Percentiles rank a stretch among this genome's conserved stretches.
phyloP scores from a whole-genome alignment of 2,329 filamentous ascomycete genomes.

The Cladosporium sp. region DNA sequence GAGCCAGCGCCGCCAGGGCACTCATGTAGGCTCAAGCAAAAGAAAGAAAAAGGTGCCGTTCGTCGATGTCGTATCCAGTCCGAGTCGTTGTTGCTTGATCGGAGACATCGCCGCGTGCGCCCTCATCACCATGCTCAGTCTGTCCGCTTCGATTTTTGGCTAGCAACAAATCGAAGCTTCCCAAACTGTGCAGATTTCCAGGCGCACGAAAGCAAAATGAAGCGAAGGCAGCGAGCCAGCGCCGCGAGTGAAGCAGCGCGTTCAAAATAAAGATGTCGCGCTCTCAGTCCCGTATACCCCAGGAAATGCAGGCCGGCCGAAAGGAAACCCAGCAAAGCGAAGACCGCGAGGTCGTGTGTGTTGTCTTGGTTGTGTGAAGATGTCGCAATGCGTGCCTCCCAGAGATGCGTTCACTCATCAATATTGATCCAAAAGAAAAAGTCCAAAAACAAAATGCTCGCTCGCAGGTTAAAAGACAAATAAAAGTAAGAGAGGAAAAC shows the following conservation, averaged over 20 bases:
- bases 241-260: slow-evolving; percentile 18
- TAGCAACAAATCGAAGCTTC: slow-evolving; percentile 12
- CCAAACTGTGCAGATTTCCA: slow-evolving; percentile 16
- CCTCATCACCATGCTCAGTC: slow-evolving; percentile 25
- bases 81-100: slow-evolving; percentile 13
- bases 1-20: slow-evolving; percentile 19
- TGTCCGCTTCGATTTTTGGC: slow-evolving; percentile 2
- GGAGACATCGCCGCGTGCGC: slow-evolving; percentile 21
- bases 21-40: slow-evolving; percentile 13
- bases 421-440: background rate
- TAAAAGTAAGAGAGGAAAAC: slow-evolving; percentile 44
- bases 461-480: slow-evolving; percentile 26
- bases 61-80: slow-evolving; percentile 24
- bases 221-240: slow-evolving; percentile 17
- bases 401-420: slow-evolving; percentile 22
- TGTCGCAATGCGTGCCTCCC: slow-evolving; percentile 22
- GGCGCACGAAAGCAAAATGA: slow-evolving; percentile 20
- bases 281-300: slow-evolving; percentile 10
- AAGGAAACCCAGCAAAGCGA: slow-evolving; percentile 14
- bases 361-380: slow-evolving; percentile 16
- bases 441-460: slow-evolving; percentile 22
- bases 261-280: slow-evolving; percentile 8
- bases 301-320: slow-evolving; percentile 16
- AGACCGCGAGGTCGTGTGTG: slow-evolving; percentile 21
- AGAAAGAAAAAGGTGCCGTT: slow-evolving; percentile 22